These are phyloP conservation scores for Fusarium globosum DNA, from an alignment of 2,329 filamentous ascomycete species.

Conservation along the genomic window DNA sequence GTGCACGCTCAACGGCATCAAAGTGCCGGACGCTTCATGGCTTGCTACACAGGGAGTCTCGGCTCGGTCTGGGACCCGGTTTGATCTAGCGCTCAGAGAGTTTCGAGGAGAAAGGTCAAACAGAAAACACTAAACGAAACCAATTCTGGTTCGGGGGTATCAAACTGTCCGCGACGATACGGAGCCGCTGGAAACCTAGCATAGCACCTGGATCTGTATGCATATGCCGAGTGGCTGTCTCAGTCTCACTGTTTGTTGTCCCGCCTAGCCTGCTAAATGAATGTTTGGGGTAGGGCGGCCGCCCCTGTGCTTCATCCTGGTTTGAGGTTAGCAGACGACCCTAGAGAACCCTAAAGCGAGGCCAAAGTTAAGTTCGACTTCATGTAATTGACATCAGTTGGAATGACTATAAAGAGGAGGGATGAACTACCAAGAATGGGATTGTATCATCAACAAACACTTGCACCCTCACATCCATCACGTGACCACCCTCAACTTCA, in stretches of 20 bases:
- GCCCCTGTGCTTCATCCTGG: slow-evolving; percentile 31
- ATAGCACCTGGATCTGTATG: not conserved
- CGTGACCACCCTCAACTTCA: not conserved
- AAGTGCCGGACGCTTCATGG: slow-evolving; percentile 6
- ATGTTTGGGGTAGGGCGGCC: slow-evolving; percentile 18
- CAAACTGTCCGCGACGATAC: slow-evolving; percentile 28
- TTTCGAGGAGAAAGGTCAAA: slow-evolving; percentile 10
- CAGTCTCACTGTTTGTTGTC: not conserved
- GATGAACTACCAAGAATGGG: not conserved
- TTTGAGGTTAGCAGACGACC: slow-evolving; percentile 28
- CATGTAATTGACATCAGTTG: slow-evolving; percentile 1
- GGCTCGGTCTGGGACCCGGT: slow-evolving; percentile 6
- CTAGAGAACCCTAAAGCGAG: slow-evolving; percentile 1
- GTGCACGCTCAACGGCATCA: slow-evolving; percentile 6
- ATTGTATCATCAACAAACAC: not conserved
- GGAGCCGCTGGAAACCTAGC: not conserved
- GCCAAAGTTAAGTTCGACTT: slow-evolving; percentile 1
- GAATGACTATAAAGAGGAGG: slow-evolving; percentile 21
- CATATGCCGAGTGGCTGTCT: slow-evolving; percentile 21
- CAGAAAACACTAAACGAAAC: slow-evolving; percentile 7
- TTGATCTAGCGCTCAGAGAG: slow-evolving; percentile 21
- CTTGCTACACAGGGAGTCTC: slow-evolving; percentile 21
- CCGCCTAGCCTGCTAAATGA: not conserved
- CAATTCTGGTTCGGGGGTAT: slow-evolving; percentile 14
- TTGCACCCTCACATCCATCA: not conserved